phyloP scores from a whole-genome alignment of 805 yeast species.

The Starmerella ratchasimensis region DNA sequence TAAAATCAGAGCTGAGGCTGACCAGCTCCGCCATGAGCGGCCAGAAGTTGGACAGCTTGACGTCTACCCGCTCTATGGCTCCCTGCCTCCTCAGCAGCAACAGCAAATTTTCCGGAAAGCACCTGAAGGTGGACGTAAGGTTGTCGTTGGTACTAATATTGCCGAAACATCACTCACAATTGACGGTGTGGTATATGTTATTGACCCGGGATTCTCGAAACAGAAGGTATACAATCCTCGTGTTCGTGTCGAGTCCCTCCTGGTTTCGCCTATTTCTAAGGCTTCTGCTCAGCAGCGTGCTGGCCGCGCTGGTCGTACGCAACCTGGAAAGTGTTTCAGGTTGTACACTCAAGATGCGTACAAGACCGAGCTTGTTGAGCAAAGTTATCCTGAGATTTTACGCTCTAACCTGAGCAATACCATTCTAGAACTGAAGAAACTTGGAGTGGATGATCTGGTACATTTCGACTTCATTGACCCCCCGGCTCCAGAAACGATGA shows the following conservation, averaged over 20 bases:
- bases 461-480: conserved; percentile 99
- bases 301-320: conserved; percentile 99
- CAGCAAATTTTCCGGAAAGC: conserved; percentile 89
- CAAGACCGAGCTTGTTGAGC: conserved; percentile 84
- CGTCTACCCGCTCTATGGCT: conserved; percentile 91
- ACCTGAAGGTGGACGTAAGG: conserved; percentile 85
- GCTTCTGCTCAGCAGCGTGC: conserved; percentile 98
- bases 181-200: conserved; percentile 93
- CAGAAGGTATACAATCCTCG: conserved; percentile 95
- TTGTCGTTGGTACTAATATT: conserved; percentile 82
- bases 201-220: conserved; percentile 93
- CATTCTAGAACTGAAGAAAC: conserved; percentile 80
- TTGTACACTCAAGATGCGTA: conserved; percentile 94
- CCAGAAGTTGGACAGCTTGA: conserved; percentile 77
- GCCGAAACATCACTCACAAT: conserved; percentile 97
- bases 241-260: conserved; percentile 82
- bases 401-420: conserved; percentile 84
- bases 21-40: conserved; percentile 65
- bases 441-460: conserved; percentile 90
- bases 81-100: conserved; percentile 91
- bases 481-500: conserved; percentile 99
- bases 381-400: conserved; percentile 89
- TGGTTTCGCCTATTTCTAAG: conserved; percentile 91
- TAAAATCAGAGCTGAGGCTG: conserved; percentile 75
- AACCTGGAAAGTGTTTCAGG: conserved; percentile 96